Base-by-base conservation (phyloP, 2,329 filamentous ascomycete species). In the Pleurostoma richardsiae region DNA sequence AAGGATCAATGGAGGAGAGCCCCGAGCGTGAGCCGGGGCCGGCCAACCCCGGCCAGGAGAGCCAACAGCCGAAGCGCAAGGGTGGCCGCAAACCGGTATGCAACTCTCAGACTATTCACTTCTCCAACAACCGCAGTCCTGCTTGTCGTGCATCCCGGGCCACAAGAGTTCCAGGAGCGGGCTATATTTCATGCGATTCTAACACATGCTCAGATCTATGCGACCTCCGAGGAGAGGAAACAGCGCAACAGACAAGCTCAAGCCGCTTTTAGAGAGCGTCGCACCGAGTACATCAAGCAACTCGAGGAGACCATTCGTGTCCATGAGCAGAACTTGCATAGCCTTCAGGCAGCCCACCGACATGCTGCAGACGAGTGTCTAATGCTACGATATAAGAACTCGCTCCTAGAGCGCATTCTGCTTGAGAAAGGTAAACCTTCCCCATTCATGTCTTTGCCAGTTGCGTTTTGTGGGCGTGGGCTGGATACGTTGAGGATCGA, bases 241-340 rank as follows among this genome's bases (percentile, higher is more conserved):
- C 94, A 97, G 71, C 83, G 94, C 55, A 99, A 99, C 65, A 79
- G 94, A 58, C 94, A 97, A 73, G 94, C 94, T 42, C 94, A 99
- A 71, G 94, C 94, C 46, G 94, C 94, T 48, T 99, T 99, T 62
- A 86, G 94, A 57, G 94, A 99, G 71, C 86, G 94, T 55, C 85
- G 94, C 49, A 97, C 92, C 46, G 94, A 99, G 74, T 99, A 99
- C 68, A 99, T 99, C 73, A 97, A 97, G 73, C 94, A 99, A 68
- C 80, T 99, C 29, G 94, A 99, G 71, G 90, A 92, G 58, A 95
- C 91, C 47, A 97, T 99, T 69, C 92, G 94, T 62, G 88, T 94
- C 57, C 92, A 97, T 76, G 94, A 99, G 70, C 90, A 95, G 59
- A 92, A 90, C 59, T 77, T 97, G 47, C 88, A 95, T 59, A 95